These are phyloP conservation scores for Apophysomyces trapeziformis DNA, from an alignment of 371 early-diverging fungal species.

Conservation along the genomic window DNA sequence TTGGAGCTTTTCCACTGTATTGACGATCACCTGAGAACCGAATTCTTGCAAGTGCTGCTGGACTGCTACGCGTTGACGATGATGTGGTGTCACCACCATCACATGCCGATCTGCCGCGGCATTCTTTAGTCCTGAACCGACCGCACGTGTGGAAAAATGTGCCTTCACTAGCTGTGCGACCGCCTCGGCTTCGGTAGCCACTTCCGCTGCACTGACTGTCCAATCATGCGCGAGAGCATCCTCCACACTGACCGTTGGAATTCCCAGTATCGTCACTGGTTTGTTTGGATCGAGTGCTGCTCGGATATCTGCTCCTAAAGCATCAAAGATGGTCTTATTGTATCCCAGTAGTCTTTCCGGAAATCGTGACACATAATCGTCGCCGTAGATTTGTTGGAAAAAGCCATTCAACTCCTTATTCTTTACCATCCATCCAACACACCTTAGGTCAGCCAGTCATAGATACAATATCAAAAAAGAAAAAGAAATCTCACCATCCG, in stretches of 20 bases:
- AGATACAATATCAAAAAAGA: neutral
- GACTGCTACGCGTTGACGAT: constrained; percentile 54
- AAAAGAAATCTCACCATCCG: constrained; percentile 50
- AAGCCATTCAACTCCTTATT: constrained; percentile 57
- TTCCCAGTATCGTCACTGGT: constrained; percentile 36
- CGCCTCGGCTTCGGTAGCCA: constrained; percentile 43
- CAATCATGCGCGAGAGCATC: constrained; percentile 31
- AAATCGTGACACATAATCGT: constrained; percentile 39
- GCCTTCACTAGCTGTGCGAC: constrained; percentile 41
- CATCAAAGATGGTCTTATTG: constrained; percentile 18
- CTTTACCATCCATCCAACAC: constrained; percentile 22
- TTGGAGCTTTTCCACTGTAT: constrained; percentile 63
- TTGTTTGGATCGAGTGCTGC: constrained; percentile 41
- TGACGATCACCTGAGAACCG: constrained; percentile 29
- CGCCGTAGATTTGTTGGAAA: constrained; percentile 58
- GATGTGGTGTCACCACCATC: constrained; percentile 60
- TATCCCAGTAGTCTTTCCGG: constrained; percentile 28
- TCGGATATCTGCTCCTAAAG: constrained; percentile 27
- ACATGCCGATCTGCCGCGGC: constrained; percentile 21
- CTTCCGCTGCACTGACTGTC: constrained; percentile 10
- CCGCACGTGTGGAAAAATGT: constrained; percentile 31
- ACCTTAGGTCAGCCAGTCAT: neutral
- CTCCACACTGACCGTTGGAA: neutral
- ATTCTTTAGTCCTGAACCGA: constrained; percentile 6
- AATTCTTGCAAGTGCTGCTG: constrained; percentile 20